Conservation (phyloP, 768 basidiomycete genomes). For the Suillus subluteus region DNA sequence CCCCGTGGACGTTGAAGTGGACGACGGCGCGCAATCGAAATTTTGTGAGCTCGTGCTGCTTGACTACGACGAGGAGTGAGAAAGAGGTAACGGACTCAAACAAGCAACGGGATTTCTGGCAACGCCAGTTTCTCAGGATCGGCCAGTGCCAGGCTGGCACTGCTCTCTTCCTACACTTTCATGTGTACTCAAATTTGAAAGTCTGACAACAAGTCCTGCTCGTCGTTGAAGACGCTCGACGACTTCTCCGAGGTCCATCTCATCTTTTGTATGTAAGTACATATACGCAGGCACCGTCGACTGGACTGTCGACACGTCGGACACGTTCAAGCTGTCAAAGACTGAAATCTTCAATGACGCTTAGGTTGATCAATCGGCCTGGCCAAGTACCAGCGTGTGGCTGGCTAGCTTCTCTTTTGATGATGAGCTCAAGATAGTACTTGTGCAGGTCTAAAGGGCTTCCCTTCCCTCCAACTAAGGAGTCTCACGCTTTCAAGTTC, state of each 20-base stretch:
- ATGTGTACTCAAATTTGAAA: not conserved
- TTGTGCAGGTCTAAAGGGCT: not conserved
- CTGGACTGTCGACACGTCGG: not conserved
- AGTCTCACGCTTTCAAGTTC: not conserved
- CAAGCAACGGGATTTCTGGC: slow-evolving; percentile 12
- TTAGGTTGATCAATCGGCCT: not conserved
- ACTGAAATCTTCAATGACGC: not conserved
- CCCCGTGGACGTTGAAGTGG: not conserved
- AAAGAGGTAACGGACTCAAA: slow-evolving; percentile 9
- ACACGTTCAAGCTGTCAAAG: not conserved
- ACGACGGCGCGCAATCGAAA: not conserved
- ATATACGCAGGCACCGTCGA: not conserved
- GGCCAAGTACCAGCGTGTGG: not conserved
- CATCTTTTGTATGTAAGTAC: not conserved
- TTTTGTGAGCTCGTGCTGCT: not conserved
- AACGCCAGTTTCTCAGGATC: slow-evolving; percentile 34
- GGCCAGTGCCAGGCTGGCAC: not conserved
- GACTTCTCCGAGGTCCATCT: not conserved
- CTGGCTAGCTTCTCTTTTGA: not conserved
- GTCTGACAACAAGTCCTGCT: not conserved
- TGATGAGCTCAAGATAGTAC: not conserved
- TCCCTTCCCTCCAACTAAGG: not conserved
- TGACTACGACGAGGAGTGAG: slow-evolving; percentile 7
- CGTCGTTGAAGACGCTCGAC: not conserved
- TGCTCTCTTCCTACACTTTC: slow-evolving; percentile 13